A percentile compares a stretch with the other conserved stretches of the same genome.
Evolutionary conservation across 2,329 filamentous ascomycete species (phyloP).

Genomic region (Lecanosticta acicola): DNA sequence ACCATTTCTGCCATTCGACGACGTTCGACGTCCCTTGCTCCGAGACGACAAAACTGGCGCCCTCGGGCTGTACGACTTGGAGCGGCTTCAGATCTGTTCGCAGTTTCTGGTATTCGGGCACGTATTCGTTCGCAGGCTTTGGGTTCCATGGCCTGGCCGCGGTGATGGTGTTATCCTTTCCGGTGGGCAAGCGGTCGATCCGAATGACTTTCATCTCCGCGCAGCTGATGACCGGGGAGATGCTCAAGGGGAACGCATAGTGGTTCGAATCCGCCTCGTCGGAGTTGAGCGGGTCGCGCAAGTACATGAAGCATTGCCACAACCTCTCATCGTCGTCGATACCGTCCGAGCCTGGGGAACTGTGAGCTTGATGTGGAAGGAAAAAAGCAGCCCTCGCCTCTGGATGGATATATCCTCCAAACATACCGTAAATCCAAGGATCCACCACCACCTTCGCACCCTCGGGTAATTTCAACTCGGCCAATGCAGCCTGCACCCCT

Average conservation of each 20-base stretch:
- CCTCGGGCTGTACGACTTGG: slow-evolving; percentile 65
- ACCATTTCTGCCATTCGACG: slow-evolving; percentile 60
- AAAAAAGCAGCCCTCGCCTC: not conserved
- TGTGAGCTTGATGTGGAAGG: not conserved
- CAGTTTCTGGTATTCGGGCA: slow-evolving; percentile 49
- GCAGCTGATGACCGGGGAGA: slow-evolving; percentile 61
- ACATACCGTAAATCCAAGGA: slow-evolving; percentile 63
- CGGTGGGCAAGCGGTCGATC: slow-evolving; percentile 65
- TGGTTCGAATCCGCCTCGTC: slow-evolving; percentile 60
- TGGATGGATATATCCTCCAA: not conserved
- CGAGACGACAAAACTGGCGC: slow-evolving; percentile 58
- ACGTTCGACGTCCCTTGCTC: slow-evolving; percentile 48
- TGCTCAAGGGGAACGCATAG: slow-evolving; percentile 62
- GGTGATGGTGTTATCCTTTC: slow-evolving; percentile 54
- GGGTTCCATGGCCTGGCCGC: slow-evolving; percentile 54
- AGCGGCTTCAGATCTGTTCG: slow-evolving; percentile 57
- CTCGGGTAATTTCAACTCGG: slow-evolving; percentile 54
- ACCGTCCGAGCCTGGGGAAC: slow-evolving; percentile 43
- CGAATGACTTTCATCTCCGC: slow-evolving; percentile 59
- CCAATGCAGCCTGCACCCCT: slow-evolving; percentile 53
- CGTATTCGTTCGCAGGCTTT: slow-evolving; percentile 59
- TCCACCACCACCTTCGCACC: slow-evolving; percentile 54
- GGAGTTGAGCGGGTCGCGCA: slow-evolving; percentile 57
- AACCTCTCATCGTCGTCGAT: slow-evolving; percentile 42
- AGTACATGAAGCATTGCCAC: slow-evolving; percentile 60